phyloP scores from a whole-genome alignment of 257 asterid genomes.

The Striga asiatica region DNA sequence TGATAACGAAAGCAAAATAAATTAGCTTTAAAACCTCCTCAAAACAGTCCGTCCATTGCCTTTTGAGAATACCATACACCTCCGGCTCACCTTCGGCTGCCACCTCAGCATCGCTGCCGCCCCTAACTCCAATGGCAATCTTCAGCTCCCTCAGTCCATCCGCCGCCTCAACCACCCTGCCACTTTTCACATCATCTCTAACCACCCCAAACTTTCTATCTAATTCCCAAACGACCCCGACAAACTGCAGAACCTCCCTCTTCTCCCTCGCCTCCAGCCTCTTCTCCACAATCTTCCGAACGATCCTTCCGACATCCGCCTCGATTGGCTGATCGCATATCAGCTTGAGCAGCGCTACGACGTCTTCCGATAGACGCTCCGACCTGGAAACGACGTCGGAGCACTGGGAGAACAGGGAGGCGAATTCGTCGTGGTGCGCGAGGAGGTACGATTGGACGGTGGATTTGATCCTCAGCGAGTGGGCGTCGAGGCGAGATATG shows the following conservation, averaged over 20 bases:
- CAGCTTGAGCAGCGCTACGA: conserved; percentile 34
- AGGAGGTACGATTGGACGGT: conserved; percentile 69
- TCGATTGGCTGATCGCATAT: conserved; percentile 60
- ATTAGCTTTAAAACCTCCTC: conserved; percentile 45
- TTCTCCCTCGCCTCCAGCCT: conserved; percentile 60
- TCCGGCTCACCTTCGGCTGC: conserved; percentile 41
- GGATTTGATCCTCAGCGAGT: conserved; percentile 67
- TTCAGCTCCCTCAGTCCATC: conserved; percentile 54
- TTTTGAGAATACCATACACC: conserved; percentile 48
- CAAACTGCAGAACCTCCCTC: conserved; percentile 42
- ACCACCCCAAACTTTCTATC: conserved; percentile 35
- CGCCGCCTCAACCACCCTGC: conserved; percentile 64
- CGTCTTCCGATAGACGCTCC: conserved; percentile 31
- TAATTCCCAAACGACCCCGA: conserved; percentile 52
- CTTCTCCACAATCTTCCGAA: conserved; percentile 50
- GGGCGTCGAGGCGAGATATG: conserved; percentile 68
- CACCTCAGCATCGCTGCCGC: conserved; percentile 25
- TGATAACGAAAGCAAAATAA: not conserved
- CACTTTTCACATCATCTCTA: conserved; percentile 35
- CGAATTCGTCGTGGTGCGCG: conserved; percentile 65
- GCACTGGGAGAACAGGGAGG: conserved; percentile 67
- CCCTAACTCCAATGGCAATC: conserved; percentile 42
- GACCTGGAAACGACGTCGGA: conserved; percentile 56
- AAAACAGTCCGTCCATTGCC: conserved; percentile 64
- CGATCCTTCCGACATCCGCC: conserved; percentile 32